phyloP scores from a whole-genome alignment of 2,329 filamentous ascomycete species.

The Biscogniauxia marginata region DNA sequence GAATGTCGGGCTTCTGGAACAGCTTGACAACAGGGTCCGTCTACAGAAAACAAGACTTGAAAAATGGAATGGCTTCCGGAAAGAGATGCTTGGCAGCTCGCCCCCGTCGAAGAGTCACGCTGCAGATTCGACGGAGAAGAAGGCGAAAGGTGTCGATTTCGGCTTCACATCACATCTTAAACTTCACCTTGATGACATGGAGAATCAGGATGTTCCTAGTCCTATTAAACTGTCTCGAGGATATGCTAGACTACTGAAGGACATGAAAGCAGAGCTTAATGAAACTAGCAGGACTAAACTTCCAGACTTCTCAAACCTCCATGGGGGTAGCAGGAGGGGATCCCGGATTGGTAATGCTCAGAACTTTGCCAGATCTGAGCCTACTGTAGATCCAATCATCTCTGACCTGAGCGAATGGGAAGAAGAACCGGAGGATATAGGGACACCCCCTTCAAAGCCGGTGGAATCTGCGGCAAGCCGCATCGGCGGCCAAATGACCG shows the following conservation, averaged over 20 bases:
- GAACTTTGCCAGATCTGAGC: conserved; percentile 7
- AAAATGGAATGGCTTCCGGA: conserved; percentile 70
- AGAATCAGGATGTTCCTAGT: conserved; percentile 20
- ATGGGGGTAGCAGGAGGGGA: conserved; percentile 16
- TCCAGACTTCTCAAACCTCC: conserved; percentile 28
- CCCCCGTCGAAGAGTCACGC: conserved; percentile 20
- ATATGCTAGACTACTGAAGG: conserved; percentile 43
- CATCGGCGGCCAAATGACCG: conserved; percentile 5
- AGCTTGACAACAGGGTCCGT: conserved; percentile 67
- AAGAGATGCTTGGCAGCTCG: conserved; percentile 42
- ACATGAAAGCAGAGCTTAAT: conserved; percentile 42
- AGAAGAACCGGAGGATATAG: conserved; percentile 37
- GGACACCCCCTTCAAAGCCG: conserved; percentile 4
- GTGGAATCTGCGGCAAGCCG: background rate
- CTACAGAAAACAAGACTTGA: conserved; percentile 67
- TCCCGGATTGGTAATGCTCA: conserved; percentile 7
- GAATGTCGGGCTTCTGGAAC: conserved; percentile 58
- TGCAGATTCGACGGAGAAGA: conserved; percentile 21
- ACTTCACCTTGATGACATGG: conserved; percentile 41
- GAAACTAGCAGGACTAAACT: conserved; percentile 27
- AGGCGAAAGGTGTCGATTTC: conserved; percentile 48
- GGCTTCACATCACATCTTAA: conserved; percentile 53
- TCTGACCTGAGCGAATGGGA: conserved; percentile 56
- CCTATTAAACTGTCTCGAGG: conserved; percentile 35
- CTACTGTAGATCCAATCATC: conserved; percentile 31